Evolutionary conservation across 371 early-diverging fungal species (phyloP).

Genomic region (Mucor indicus): DNA sequence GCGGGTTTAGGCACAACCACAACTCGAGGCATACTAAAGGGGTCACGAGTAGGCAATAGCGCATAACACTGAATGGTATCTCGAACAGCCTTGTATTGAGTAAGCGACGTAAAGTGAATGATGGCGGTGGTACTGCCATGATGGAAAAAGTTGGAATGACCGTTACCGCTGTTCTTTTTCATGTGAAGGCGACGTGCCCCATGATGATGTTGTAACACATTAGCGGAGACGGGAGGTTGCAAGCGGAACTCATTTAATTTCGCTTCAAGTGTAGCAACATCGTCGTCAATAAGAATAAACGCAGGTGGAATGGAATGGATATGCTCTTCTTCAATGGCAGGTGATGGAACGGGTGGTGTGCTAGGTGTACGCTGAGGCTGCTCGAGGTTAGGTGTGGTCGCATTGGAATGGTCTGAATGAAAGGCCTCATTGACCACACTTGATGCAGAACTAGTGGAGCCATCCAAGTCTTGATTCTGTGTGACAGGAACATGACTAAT

Average conservation of each 20-base stretch:
- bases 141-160: constrained; percentile 29
- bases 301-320: constrained; percentile 39
- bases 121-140: constrained; percentile 48
- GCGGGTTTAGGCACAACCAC: constrained; percentile 61
- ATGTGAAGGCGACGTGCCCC: constrained; percentile 7
- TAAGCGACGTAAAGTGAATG: constrained; percentile 53
- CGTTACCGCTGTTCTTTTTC: constrained; percentile 1
- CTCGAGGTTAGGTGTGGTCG: neutral
- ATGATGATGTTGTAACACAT: constrained; percentile 13
- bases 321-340: constrained; percentile 32
- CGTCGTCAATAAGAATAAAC: constrained; percentile 57
- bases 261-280: constrained; percentile 40
- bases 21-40: constrained; percentile 43
- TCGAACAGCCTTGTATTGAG: constrained; percentile 48
- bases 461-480: neutral
- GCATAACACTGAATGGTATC: constrained; percentile 41
- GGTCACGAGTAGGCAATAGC: constrained; percentile 10
- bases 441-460: no score
- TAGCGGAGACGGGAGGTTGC: constrained; percentile 20
- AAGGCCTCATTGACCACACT: no score
- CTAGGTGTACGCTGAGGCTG: neutral
- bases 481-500: constrained; percentile 50
- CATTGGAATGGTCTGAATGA: neutral
- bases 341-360: constrained; percentile 22
- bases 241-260: constrained; percentile 34